Evolutionary conservation across 176 grass and related monocot species (phyloP), one percentile per base, ranked within the genome.

Genomic region (Olyra latifolia): DNA sequence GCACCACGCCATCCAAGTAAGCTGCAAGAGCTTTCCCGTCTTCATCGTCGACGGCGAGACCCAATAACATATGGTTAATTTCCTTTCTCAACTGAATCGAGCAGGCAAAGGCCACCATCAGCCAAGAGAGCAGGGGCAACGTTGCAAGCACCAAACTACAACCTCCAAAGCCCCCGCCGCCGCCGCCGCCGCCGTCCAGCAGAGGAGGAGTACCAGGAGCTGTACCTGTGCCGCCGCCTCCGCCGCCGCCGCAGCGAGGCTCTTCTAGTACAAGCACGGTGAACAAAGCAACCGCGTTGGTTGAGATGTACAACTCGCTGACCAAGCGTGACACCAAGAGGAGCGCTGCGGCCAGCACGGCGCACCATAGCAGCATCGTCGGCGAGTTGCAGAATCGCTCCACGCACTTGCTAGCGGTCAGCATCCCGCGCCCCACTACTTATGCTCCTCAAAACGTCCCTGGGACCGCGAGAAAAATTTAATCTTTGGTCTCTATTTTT

Each of bases 361-460:
- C 76, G 12, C 80, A 76, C 32, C 81, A 88, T 64, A 90, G 75
- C 64, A 41, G 89, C 72, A 89, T 98, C 2, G 83, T 98, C 19
- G 92, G 88, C 28, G 95, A 98, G 68, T 90, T 98, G 40, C 95
- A 93, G 83, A 98, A 94, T 75, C 92, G 95, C 74, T 98, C 95
- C 23, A 53, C 81, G 9, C 92, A 98, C 87, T 62, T 93, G 61
- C 38, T 98, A 24, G 90, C 95, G 44, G 95, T 98, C 78, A 50
- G 85, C 77, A 61, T 28, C 15, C 17, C 14, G 5, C 73, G 32
- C 32, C 32, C 32, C 32, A 35, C 32, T 4, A 35, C 32, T 2
- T 54, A 60, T 3, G 17, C 10, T 55, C 20, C 20, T 45, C 29
- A 24, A 1, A 61, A 29, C 24, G 5, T 5, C 41, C 24, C 24